Percentiles rank a stretch among this genome's conserved stretches.
phyloP scores from a whole-genome alignment of 805 yeast species.

The Limtongia smithiae region DNA sequence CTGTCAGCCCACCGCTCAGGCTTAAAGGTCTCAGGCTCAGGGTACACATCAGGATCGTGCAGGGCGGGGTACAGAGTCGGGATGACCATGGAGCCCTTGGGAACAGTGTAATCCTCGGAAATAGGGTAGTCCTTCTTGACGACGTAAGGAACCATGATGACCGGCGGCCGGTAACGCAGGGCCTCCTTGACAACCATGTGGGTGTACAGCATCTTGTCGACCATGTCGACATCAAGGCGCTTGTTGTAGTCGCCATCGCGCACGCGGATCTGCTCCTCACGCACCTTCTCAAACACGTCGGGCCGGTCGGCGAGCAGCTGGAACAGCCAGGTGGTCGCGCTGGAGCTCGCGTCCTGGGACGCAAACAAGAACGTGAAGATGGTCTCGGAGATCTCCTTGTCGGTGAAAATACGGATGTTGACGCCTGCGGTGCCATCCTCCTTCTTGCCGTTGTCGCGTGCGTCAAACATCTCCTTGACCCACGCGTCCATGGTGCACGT shows the following conservation, averaged over 20 bases:
- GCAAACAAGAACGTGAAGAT: conserved; percentile 96
- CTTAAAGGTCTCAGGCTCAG: conserved; percentile 86
- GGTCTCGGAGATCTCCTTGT: conserved; percentile 93
- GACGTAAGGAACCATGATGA: conserved; percentile 94
- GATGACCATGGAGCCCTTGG: conserved; percentile 95
- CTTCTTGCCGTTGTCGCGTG: conserved; percentile 45
- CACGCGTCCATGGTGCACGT: conserved; percentile 94
- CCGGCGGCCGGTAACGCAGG: conserved; percentile 95
- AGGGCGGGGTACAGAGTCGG: conserved; percentile 94
- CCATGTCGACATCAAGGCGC: conserved; percentile 64
- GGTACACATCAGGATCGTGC: conserved; percentile 96
- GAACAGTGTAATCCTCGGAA: conserved; percentile 78
- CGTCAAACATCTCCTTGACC: conserved; percentile 80
- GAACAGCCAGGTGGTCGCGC: conserved; percentile 97
- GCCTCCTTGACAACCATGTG: conserved; percentile 87
- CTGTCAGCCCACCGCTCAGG: conserved; percentile 93
- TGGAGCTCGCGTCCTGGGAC: conserved; percentile 95
- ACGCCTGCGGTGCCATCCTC: conserved; percentile 48
- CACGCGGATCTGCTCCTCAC: conserved; percentile 85
- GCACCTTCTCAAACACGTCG: conserved; percentile 76
- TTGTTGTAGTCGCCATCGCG: conserved; percentile 70
- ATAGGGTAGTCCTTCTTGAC: conserved; percentile 85
- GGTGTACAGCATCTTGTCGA: conserved; percentile 85
- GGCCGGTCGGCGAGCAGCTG: conserved; percentile 95
- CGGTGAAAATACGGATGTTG: conserved; percentile 74